Conservation (phyloP, 495 filamentous ascomycete species). For the Trichoderma asperelloides region DNA sequence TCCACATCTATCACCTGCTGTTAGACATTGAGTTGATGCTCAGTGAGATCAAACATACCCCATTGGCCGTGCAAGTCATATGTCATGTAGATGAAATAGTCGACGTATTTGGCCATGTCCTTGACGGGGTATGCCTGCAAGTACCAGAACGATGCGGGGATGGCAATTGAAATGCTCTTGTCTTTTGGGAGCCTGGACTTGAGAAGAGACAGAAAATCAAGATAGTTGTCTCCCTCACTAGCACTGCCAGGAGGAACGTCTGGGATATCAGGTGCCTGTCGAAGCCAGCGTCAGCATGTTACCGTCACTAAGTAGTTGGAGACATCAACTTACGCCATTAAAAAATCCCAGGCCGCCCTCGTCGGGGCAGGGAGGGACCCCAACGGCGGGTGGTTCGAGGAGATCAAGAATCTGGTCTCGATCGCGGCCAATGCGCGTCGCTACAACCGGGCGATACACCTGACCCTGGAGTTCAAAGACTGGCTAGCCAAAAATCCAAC, state of each 20-base stretch:
- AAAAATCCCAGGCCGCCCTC: not conserved
- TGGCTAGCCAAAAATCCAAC: not conserved
- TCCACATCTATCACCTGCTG: slow-evolving; percentile 9
- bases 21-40: not conserved
- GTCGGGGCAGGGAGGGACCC: not conserved
- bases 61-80: slow-evolving; percentile 25
- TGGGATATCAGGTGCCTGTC: not conserved
- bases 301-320: not conserved
- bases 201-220: slow-evolving; percentile 16
- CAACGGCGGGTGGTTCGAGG: not conserved
- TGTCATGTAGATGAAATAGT: slow-evolving; percentile 26
- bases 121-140: slow-evolving; percentile 16
- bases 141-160: slow-evolving; percentile 22
- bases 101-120: slow-evolving; percentile 18
- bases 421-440: not conserved
- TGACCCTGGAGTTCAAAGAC: not conserved
- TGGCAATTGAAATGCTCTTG: slow-evolving; percentile 23
- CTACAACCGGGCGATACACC: not conserved
- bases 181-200: slow-evolving; percentile 13
- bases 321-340: not conserved
- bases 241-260: not conserved
- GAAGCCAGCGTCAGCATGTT: not conserved
- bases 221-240: slow-evolving; percentile 19
- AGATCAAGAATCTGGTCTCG: not conserved
- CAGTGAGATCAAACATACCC: slow-evolving; percentile 2